Conservation (phyloP, 2,329 filamentous ascomycete genomes). For the Hypomyces rosellus region DNA sequence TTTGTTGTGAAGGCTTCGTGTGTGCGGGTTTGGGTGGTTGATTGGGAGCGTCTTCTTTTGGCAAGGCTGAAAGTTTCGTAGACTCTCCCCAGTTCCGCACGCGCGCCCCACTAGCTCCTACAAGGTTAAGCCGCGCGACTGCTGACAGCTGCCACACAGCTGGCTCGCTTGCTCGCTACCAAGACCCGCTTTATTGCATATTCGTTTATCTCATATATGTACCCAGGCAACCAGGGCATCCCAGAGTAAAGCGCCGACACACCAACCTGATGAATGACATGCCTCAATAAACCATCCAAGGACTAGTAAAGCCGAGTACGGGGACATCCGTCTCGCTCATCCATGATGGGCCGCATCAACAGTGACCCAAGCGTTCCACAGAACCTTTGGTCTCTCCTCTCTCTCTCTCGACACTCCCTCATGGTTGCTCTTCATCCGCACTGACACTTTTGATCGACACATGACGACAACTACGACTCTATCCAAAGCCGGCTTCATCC, state of each 20-base stretch:
- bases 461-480: background rate
- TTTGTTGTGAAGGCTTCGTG: background rate
- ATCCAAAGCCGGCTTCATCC: no score
- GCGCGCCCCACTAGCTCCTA: background rate
- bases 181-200: background rate
- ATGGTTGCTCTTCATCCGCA: no score
- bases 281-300: background rate
- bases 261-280: background rate
- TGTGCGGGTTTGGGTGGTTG: background rate
- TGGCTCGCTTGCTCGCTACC: background rate
- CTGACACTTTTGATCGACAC: background rate
- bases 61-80: constrained; percentile 13
- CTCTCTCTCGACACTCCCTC: background rate
- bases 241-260: constrained; percentile 3
- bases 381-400: background rate
- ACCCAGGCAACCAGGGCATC: background rate
- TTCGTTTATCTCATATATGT: background rate
- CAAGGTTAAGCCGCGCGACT: background rate
- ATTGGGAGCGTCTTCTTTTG: background rate
- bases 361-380: constrained; percentile 8
- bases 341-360: constrained; percentile 10
- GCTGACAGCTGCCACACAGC: background rate
- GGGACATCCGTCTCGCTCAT: constrained; percentile 7
- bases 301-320: constrained; percentile 8
- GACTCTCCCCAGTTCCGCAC: background rate